These are phyloP conservation scores for Tulasnella sp. DNA, from an alignment of 768 basidiomycete species.

Conservation along the genomic window DNA sequence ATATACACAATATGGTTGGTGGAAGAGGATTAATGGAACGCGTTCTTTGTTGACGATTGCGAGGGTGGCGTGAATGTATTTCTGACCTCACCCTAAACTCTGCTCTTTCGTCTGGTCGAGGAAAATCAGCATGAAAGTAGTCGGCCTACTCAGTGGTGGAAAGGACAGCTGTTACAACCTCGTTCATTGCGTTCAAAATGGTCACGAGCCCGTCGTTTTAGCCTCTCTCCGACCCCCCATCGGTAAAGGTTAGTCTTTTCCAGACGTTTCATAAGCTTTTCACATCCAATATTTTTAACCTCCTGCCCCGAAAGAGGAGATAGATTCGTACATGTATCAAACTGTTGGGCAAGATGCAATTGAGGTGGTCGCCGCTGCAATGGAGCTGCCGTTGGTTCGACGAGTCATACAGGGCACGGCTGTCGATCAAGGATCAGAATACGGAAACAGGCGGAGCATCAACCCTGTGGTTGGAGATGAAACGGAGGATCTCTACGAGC, in stretches of 20 bases:
- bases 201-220: conserved; percentile 78
- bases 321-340: conserved; percentile 97
- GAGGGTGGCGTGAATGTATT: no score
- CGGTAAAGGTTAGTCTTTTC: conserved; percentile 62
- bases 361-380: conserved; percentile 69
- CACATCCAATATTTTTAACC: neutral
- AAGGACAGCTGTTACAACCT: conserved; percentile 98
- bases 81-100: no score
- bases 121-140: conserved; percentile 97
- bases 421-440: conserved; percentile 72
- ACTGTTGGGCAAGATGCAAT: conserved; percentile 97
- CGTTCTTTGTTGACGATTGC: no score
- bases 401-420: conserved; percentile 72
- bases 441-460: conserved; percentile 55
- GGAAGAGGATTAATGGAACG: no score
- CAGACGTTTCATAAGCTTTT: conserved; percentile 9
- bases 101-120: no score
- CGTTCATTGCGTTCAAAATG: conserved; percentile 73
- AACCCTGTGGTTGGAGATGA: conserved; percentile 63
- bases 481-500: conserved; percentile 80
- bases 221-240: conserved; percentile 76
- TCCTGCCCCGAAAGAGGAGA: conserved; percentile 61
- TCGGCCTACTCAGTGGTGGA: conserved; percentile 90
- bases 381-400: conserved; percentile 79
- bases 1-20: conserved; percentile 41